These are phyloP conservation scores for Aquilaria yunnanensis DNA, from an alignment of 345 rosid genomes.

Conservation along the genomic window DNA sequence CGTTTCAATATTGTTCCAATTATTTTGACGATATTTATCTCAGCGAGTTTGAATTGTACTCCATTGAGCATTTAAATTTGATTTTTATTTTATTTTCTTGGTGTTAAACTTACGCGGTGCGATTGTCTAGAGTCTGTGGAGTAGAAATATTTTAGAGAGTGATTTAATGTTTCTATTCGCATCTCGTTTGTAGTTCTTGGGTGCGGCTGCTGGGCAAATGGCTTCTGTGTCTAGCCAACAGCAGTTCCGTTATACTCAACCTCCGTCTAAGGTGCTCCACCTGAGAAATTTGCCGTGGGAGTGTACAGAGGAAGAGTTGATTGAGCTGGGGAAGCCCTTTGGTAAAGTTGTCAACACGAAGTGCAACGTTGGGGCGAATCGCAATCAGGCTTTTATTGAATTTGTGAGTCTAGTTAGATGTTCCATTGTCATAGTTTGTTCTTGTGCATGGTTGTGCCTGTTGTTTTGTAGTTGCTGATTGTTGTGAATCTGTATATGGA, in stretches of 20 bases:
- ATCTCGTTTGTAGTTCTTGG: constrained; percentile 1
- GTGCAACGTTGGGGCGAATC: constrained; percentile 98
- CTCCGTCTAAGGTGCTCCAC: constrained; percentile 98
- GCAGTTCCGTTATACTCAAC: constrained; percentile 97
- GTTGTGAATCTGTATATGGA: background rate
- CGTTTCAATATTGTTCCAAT: too few species aligned
- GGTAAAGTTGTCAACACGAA: constrained; percentile 94
- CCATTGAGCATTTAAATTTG: too few species aligned
- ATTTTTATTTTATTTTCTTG: background rate
- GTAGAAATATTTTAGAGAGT: too few species aligned
- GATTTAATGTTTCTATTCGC: too few species aligned
- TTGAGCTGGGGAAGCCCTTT: constrained; percentile 97
- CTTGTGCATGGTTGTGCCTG: background rate
- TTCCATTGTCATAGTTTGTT: background rate
- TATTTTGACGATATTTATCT: too few species aligned
- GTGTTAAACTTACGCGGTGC: background rate
- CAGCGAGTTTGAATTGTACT: too few species aligned
- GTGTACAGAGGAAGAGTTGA: constrained; percentile 88
- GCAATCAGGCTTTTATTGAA: constrained; percentile 97
- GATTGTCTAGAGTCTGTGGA: too few species aligned
- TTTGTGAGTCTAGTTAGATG: constrained; percentile 51
- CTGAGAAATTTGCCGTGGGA: constrained; percentile 99
- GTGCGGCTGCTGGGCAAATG: constrained; percentile 33
- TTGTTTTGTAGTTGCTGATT: background rate
- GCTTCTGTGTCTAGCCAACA: constrained; percentile 96